Base-by-base conservation (phyloP, 139 green algal genomes). In the Volvox africanus region DNA sequence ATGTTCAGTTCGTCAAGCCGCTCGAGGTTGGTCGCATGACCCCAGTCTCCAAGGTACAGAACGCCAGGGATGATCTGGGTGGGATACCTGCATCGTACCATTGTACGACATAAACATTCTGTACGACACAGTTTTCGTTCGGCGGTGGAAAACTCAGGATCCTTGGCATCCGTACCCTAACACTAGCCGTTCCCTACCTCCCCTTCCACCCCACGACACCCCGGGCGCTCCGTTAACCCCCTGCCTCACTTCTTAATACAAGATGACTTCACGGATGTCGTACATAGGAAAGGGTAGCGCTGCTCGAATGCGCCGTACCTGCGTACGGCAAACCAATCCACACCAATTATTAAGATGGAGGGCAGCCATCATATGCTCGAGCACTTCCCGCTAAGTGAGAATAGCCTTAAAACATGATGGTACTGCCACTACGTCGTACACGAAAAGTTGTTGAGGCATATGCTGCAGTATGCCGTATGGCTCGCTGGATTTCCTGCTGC, bases 11-110 rank as follows among this genome's bases (percentile, higher is more conserved):
- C 94, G 1, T 81, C 80, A 62, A 97, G 87, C 32, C 90, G 87
- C 19, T 97, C 93, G 9, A 78, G 20, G 0, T 93, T 83, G 24
- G 92, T 68, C 0, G 96, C 96, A 83, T 97, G 81, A 3, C 84
- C 88, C 96, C 96, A 98, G 89, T 97, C 95, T 0, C 96, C 96
- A 82, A 98, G 92, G 92, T 97, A 98, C 35, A 98, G 93, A 32
- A 94, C 55, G 33, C 87, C 88, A 1, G 93, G 93, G 18, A 97
- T 50, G 55, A 98, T 96, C 84, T 95, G 89, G 18, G 92, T 95
- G 24, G 96, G 96, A 92, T 96, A 97, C 76, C 95, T 98, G 96
- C 6, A 17, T 50, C 71, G 22, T 2, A 5, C 5, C 65, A 73
- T 55, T 55, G 5, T 55, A 55, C 44, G 44, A 55, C 44, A 14